Conservation (phyloP, 1,284 basidiomycete species). For the Puccinia novopanici region DNA sequence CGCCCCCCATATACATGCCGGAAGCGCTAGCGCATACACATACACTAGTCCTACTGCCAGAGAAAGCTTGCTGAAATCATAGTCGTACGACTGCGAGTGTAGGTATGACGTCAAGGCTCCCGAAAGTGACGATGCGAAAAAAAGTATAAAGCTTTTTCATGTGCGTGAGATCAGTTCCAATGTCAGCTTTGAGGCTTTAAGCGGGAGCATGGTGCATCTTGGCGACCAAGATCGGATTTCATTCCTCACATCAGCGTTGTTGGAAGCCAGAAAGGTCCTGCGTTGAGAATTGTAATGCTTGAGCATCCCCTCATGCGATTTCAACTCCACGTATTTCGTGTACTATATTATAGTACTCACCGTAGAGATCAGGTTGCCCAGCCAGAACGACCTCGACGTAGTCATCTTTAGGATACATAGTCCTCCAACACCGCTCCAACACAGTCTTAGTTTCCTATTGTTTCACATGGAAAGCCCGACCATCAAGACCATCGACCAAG, state of each 20-base stretch:
- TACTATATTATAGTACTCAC: conserved; percentile 55
- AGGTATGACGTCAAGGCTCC: conserved; percentile 79
- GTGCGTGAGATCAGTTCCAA: not conserved
- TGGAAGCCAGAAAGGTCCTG: conserved; percentile 90
- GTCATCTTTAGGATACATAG: conserved; percentile 61
- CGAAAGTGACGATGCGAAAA: conserved; percentile 84
- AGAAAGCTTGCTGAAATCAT: conserved; percentile 79
- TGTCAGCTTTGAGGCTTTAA: not conserved
- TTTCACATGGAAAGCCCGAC: no score
- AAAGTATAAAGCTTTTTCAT: conserved; percentile 68
- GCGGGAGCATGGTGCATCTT: not conserved
- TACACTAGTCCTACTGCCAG: conserved; percentile 81
- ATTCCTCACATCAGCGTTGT: conserved; percentile 72
- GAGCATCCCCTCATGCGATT: not conserved
- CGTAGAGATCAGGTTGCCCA: conserved; percentile 63
- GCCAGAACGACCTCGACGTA: conserved; percentile 62
- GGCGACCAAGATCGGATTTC: not conserved
- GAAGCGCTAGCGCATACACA: conserved; percentile 76
- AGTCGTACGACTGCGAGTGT: conserved; percentile 68
- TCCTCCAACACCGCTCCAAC: conserved; percentile 60
- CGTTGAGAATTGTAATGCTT: not conserved
- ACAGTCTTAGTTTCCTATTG: conserved; percentile 56
- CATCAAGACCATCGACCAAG: no score
- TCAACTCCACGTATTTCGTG: no score
- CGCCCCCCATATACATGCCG: conserved; percentile 74